phyloP scores from a whole-genome alignment of 1,284 basidiomycete species.

The Sparassis latifolia region DNA sequence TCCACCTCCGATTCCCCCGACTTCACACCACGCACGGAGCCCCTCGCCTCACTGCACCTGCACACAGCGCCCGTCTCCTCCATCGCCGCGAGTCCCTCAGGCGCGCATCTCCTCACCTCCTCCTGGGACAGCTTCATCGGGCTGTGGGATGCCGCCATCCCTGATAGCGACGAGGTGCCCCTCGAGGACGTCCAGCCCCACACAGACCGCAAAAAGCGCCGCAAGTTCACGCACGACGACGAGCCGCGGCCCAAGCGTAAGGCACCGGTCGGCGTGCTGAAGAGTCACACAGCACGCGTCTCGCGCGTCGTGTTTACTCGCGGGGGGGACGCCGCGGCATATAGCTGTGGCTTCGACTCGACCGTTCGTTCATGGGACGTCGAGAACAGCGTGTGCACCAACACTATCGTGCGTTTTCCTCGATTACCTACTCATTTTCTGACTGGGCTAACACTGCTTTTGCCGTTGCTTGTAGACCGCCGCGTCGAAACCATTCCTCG shows the following conservation, averaged over 20 bases:
- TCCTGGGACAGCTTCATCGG: conserved; percentile 81
- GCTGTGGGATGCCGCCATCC: conserved; percentile 65
- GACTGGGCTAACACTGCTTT: not conserved
- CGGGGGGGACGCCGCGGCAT: conserved; percentile 32
- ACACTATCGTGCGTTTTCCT: conserved; percentile 54
- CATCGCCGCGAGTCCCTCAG: conserved; percentile 46
- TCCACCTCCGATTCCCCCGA: conserved; percentile 21
- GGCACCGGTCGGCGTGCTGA: conserved; percentile 60
- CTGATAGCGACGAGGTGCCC: conserved; percentile 57
- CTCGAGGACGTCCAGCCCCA: conserved; percentile 15
- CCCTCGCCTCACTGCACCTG: conserved; percentile 62
- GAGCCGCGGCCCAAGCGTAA: conserved; percentile 40
- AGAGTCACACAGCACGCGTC: conserved; percentile 69
- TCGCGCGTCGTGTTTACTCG: conserved; percentile 52
- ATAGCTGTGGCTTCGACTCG: conserved; percentile 73
- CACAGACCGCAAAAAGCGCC: conserved; percentile 51
- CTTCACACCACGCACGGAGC: conserved; percentile 21
- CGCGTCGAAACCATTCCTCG: conserved; percentile 67
- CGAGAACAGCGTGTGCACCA: conserved; percentile 57
- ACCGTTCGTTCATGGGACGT: conserved; percentile 71
- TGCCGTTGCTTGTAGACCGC: conserved; percentile 37
- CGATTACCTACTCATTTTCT: not conserved
- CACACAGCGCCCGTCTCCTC: conserved; percentile 73
- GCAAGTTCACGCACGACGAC: conserved; percentile 32
- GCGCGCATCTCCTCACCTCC: conserved; percentile 61